Conservation (phyloP, 192 early-diverging fungal species). For the Funneliformis geosporum region DNA sequence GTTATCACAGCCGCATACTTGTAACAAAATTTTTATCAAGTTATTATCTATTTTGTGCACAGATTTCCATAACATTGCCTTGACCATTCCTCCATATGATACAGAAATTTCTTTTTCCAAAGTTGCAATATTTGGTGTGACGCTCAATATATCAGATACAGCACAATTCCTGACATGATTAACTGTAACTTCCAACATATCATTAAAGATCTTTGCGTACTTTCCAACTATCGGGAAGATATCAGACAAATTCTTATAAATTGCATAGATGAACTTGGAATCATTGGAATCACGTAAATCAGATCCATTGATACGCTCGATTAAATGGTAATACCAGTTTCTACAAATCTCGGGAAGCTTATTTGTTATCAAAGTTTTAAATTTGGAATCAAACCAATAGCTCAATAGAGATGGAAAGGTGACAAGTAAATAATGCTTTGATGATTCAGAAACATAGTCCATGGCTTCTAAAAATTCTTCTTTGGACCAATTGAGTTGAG, state of each 20-base stretch:
- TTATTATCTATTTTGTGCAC: background rate
- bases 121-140: background rate
- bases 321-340: background rate
- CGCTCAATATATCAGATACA: background rate
- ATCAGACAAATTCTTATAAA: background rate
- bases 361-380: background rate
- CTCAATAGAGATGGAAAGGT: background rate
- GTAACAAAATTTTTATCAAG: background rate
- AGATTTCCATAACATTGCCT: background rate
- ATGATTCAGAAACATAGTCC: background rate
- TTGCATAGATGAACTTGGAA: background rate
- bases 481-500: slow-evolving; percentile 15
- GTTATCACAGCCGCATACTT: background rate
- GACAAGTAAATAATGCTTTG: background rate
- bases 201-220: background rate
- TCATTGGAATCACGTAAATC: background rate
- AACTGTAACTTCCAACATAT: background rate
- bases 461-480: background rate
- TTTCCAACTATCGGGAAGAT: slow-evolving; percentile 18
- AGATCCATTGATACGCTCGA: background rate
- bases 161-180: background rate
- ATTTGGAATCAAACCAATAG: background rate
- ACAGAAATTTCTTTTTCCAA: background rate
- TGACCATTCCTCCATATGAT: background rate
- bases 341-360: background rate